Evolutionary conservation across 2,329 filamentous ascomycete species (phyloP).

Genomic region (Paraphaeosphaeria sporulosa): DNA sequence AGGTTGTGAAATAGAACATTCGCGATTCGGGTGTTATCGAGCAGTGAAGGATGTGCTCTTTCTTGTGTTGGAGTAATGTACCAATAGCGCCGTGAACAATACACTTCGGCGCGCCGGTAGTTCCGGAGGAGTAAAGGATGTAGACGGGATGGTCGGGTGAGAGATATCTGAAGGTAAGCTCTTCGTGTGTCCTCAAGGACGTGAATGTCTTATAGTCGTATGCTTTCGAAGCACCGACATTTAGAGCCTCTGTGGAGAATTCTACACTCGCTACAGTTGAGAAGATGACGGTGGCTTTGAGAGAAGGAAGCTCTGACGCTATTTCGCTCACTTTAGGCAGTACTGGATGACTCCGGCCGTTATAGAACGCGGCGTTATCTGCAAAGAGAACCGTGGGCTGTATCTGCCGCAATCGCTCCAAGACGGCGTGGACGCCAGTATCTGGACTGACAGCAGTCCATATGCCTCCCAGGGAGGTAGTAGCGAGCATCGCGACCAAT

Average conservation of each 20-base stretch:
- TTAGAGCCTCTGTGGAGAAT: slow-evolving; percentile 51
- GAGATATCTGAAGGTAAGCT: slow-evolving; percentile 73
- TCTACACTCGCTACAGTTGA: slow-evolving; percentile 63
- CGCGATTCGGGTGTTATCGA: slow-evolving; percentile 76
- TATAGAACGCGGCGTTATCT: slow-evolving; percentile 89
- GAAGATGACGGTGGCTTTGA: slow-evolving; percentile 78
- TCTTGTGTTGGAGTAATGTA: slow-evolving; percentile 94
- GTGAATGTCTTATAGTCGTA: slow-evolving; percentile 48
- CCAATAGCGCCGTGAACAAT: slow-evolving; percentile 93
- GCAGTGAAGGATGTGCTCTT: slow-evolving; percentile 89
- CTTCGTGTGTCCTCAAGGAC: slow-evolving; percentile 48
- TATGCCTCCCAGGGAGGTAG: slow-evolving; percentile 81
- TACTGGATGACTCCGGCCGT: slow-evolving; percentile 86
- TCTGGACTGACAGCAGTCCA: slow-evolving; percentile 96
- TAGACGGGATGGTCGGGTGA: slow-evolving; percentile 88
- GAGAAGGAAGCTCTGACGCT: slow-evolving; percentile 68
- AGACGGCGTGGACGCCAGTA: slow-evolving; percentile 86
- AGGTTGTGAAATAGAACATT: slow-evolving; percentile 93
- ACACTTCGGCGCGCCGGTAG: slow-evolving; percentile 86
- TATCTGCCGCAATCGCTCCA: slow-evolving; percentile 88
- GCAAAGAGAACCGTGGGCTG: slow-evolving; percentile 82
- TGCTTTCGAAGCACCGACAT: slow-evolving; percentile 42
- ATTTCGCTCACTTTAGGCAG: slow-evolving; percentile 82
- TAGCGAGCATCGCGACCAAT: slow-evolving; percentile 85
- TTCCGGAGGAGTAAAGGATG: slow-evolving; percentile 92